Percentiles rank a stretch among this genome's conserved stretches.
Evolutionary conservation across 371 early-diverging fungal species (phyloP).

Genomic region (Umbelopsis sp.): DNA sequence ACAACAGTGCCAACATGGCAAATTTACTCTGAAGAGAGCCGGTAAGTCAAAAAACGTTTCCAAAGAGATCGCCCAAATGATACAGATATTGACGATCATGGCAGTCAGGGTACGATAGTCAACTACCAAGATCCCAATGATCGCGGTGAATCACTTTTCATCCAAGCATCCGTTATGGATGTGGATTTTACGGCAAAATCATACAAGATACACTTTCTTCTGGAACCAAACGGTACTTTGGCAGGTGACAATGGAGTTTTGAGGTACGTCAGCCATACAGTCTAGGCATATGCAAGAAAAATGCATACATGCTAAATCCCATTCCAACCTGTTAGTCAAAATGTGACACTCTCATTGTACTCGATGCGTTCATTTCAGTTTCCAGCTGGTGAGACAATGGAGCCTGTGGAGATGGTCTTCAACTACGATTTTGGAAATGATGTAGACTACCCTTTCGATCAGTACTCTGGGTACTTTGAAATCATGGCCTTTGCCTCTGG

Average conservation of each 20-base stretch:
- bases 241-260: slow-evolving; percentile 35
- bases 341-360: slow-evolving; percentile 32
- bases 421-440: slow-evolving; percentile 35
- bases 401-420: slow-evolving; percentile 33
- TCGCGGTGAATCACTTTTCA: slow-evolving; percentile 33
- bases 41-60: slow-evolving; percentile 21
- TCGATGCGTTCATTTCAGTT: slow-evolving; percentile 27
- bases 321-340: slow-evolving; percentile 24
- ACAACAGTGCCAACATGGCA: slow-evolving; percentile 39
- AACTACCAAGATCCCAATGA: slow-evolving; percentile 32
- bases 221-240: slow-evolving; percentile 37
- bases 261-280: slow-evolving; percentile 19
- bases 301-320: neutral
- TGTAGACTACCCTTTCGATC: slow-evolving; percentile 44
- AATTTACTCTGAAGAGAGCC: slow-evolving; percentile 38
- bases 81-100: slow-evolving; percentile 12
- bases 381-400: slow-evolving; percentile 30
- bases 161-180: slow-evolving; percentile 33
- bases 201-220: slow-evolving; percentile 33
- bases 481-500: slow-evolving; percentile 27
- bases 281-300: no score
- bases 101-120: slow-evolving; percentile 24
- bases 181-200: slow-evolving; percentile 36
- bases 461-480: slow-evolving; percentile 35
- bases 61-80: neutral